phyloP scores from a whole-genome alignment of 2,329 filamentous ascomycete species.

The Lasiodiplodia hormozganensis region DNA sequence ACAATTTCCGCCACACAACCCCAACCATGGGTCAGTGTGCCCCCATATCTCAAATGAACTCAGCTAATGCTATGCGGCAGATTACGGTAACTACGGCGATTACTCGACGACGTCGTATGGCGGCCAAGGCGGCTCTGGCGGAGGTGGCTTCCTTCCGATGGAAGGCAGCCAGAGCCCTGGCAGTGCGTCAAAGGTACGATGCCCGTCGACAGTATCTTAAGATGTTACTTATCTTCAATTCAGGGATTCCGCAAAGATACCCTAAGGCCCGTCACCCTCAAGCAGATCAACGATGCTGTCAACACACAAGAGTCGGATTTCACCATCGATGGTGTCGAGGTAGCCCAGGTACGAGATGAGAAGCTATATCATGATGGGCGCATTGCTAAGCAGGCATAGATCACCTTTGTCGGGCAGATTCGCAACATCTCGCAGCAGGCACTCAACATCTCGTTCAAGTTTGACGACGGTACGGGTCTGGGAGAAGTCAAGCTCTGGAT shows the following conservation, averaged over 20 bases:
- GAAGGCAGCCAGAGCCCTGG: slow-evolving; percentile 55
- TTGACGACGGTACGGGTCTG: slow-evolving; percentile 93
- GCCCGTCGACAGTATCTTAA: background rate
- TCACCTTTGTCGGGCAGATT: slow-evolving; percentile 90
- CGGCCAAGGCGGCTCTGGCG: slow-evolving; percentile 60
- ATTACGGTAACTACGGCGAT: slow-evolving; percentile 47
- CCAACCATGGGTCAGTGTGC: slow-evolving; percentile 24
- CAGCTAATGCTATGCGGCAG: slow-evolving; percentile 1
- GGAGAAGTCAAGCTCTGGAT: slow-evolving; percentile 93
- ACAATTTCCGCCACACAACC: background rate
- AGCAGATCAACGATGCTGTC: slow-evolving; percentile 85
- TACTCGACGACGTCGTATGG: slow-evolving; percentile 65
- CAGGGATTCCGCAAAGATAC: slow-evolving; percentile 79
- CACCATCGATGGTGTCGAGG: slow-evolving; percentile 77
- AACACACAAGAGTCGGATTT: slow-evolving; percentile 78
- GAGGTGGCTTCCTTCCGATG: slow-evolving; percentile 67
- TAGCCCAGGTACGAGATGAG: slow-evolving; percentile 62
- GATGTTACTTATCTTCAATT: background rate
- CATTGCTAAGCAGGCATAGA: slow-evolving; percentile 54
- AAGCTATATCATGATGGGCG: background rate
- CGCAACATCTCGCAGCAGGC: slow-evolving; percentile 84
- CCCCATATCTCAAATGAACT: background rate
- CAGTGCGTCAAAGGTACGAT: slow-evolving; percentile 39
- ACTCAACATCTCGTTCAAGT: slow-evolving; percentile 89
- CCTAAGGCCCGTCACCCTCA: slow-evolving; percentile 91